A percentile compares a stretch with the other conserved stretches of the same genome.
phyloP scores from a whole-genome alignment of 1,284 basidiomycete species.

The Ganoderma sinense region DNA sequence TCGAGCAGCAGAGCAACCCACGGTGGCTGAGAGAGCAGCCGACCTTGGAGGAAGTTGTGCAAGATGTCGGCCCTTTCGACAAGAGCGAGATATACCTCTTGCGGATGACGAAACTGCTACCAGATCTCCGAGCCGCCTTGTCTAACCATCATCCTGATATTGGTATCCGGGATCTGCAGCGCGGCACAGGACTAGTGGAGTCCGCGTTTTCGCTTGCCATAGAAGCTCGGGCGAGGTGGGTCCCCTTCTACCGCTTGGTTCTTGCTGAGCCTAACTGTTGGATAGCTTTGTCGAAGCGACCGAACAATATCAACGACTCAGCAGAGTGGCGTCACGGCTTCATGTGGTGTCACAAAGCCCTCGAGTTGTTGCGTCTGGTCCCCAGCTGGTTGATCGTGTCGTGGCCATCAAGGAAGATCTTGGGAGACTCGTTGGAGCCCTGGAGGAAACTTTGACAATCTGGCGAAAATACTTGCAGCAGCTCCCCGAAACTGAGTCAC shows the following conservation, averaged over 20 bases:
- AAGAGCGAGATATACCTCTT: slow-evolving; percentile 77
- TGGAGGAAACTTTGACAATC: slow-evolving; percentile 48
- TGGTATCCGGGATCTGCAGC: slow-evolving; percentile 84
- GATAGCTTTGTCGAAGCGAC: slow-evolving; percentile 29
- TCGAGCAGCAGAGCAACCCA: slow-evolving; percentile 68
- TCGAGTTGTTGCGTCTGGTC: slow-evolving; percentile 38
- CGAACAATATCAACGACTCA: slow-evolving; percentile 19
- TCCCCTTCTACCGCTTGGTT: neutral
- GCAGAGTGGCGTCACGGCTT: slow-evolving; percentile 29
- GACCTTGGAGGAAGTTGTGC: slow-evolving; percentile 33
- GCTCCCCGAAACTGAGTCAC: slow-evolving; percentile 10
- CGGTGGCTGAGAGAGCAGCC: slow-evolving; percentile 76
- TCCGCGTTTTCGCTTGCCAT: slow-evolving; percentile 76
- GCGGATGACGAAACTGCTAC: slow-evolving; percentile 74
- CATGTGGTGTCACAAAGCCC: slow-evolving; percentile 12
- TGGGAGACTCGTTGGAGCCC: slow-evolving; percentile 44
- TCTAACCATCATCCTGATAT: slow-evolving; percentile 84
- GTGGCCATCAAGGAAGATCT: slow-evolving; percentile 42
- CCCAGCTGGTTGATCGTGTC: slow-evolving; percentile 40
- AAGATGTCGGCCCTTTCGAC: slow-evolving; percentile 30
- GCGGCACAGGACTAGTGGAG: slow-evolving; percentile 84
- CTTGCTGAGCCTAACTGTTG: slow-evolving; percentile 28
- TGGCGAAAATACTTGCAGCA: slow-evolving; percentile 27
- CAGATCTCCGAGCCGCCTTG: slow-evolving; percentile 71
- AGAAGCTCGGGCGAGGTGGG: slow-evolving; percentile 48